Evolutionary conservation across 805 yeast genomes (phyloP), one percentile per base, ranked within the genome.

Genomic region (Scheffersomyces amazonensis): DNA sequence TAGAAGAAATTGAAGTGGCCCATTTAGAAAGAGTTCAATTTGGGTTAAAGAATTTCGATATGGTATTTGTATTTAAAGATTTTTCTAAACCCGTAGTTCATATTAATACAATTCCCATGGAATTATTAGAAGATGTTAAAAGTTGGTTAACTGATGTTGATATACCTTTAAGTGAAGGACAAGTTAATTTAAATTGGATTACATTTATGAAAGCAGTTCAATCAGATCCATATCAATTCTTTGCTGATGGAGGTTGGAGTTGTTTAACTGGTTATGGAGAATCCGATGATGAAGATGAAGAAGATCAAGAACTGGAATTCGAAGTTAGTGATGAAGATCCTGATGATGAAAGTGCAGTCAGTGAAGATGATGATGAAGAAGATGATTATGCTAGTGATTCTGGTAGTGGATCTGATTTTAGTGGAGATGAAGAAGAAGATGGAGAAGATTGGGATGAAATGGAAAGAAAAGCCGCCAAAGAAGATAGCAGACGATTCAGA

Each of bases 101-200:
- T 60, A 80, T 93, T 47, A 91, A 91, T 61, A 89, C 98, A 3
- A 88, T 93, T 42, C 97, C 98, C 25, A 87, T 89, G 78, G 95
- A 86, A 53, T 75, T 85, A 37, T 68, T 93, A 40, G 99, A 93
- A 58, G 91, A 86, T 57, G 86, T 93, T 44, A 93, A 91, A 62
- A 88, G 87, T 35, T 93, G 99, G 99, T 71, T 93, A 42, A 87
- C 96, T n/a, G 96, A 93, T 60, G 96, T 93, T 56, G 99, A 93
- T 60, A 85, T 93, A 46, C 96, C 99, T 27, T 82, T 76, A 68
- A 85, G 90, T 56, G 96, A 89, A 54, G 96, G 97, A 37, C 90
- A 95, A 32, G 84, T 93, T 66, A 91, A 91, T 68, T 80, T 93
- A 77, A 89, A 88, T 67, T 93, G 99, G 99, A 72, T 81, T 11